Evolutionary conservation across 2,329 filamentous ascomycete genomes (phyloP).

Genomic region (Colletotrichum theobromicola): DNA sequence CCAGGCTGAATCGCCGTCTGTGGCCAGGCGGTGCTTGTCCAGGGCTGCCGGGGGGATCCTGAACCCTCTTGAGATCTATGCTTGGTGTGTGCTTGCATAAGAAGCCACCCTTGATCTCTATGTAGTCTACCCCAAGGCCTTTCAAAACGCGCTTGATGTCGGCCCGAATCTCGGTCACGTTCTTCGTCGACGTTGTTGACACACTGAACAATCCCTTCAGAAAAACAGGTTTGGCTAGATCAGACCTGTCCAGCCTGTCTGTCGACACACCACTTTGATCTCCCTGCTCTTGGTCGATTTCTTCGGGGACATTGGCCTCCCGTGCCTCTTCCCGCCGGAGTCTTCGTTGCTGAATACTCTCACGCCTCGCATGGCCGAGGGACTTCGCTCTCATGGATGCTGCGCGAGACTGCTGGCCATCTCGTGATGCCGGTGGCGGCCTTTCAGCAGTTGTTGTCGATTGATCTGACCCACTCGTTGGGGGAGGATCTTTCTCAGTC

Average conservation of each 20-base stretch:
- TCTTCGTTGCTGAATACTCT: slow-evolving; percentile 89
- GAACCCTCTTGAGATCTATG: slow-evolving; percentile 80
- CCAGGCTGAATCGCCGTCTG: slow-evolving; percentile 83
- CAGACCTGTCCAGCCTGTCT: slow-evolving; percentile 69
- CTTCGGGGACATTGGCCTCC: slow-evolving; percentile 84
- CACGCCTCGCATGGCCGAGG: slow-evolving; percentile 84
- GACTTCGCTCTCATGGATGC: slow-evolving; percentile 82
- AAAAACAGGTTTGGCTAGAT: slow-evolving; percentile 91
- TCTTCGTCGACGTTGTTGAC: slow-evolving; percentile 92
- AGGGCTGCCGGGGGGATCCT: slow-evolving; percentile 68
- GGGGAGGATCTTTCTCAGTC: slow-evolving; percentile 67
- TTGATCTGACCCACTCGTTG: slow-evolving; percentile 81
- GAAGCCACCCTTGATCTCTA: slow-evolving; percentile 93
- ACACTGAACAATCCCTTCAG: slow-evolving; percentile 97
- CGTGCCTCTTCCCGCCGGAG: slow-evolving; percentile 73
- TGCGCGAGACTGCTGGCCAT: slow-evolving; percentile 57
- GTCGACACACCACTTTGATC: slow-evolving; percentile 65
- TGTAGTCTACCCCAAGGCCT: slow-evolving; percentile 88
- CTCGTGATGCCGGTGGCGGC: slow-evolving; percentile 55
- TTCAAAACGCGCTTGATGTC: slow-evolving; percentile 92
- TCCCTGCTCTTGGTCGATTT: slow-evolving; percentile 72
- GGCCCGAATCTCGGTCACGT: slow-evolving; percentile 80
- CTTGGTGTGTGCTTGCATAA: slow-evolving; percentile 87
- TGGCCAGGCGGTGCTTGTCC: slow-evolving; percentile 60
- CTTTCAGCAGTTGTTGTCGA: slow-evolving; percentile 66